Conservation (phyloP, 1,284 basidiomycete species). For the Cystobasidium slooffiae region DNA sequence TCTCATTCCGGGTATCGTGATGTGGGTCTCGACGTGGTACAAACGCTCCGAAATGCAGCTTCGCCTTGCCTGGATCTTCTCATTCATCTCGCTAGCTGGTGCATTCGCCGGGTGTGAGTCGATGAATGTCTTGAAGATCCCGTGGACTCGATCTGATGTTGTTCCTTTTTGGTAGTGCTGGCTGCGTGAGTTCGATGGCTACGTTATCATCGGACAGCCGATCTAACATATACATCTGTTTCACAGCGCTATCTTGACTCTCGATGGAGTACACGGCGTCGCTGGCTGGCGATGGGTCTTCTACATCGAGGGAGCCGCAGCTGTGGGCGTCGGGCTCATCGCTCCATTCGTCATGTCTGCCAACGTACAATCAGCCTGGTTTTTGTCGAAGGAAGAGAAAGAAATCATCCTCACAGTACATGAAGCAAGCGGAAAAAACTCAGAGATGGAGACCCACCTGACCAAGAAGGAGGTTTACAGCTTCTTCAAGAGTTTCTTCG, state of each 20-base stretch:
- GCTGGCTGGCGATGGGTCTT: constrained; percentile 23
- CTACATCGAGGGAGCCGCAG: constrained; percentile 20
- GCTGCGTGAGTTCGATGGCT: constrained; percentile 3
- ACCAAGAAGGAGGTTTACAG: constrained; percentile 9
- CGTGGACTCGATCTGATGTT: background rate
- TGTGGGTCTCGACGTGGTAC: constrained; percentile 23
- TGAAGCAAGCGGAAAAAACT: constrained; percentile 13
- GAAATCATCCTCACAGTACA: constrained; percentile 17
- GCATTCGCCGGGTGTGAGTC: constrained; percentile 24
- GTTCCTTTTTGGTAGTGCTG: background rate
- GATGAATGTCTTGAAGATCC: background rate
- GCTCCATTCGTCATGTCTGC: constrained; percentile 22
- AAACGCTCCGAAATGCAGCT: constrained; percentile 17
- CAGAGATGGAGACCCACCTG: constrained; percentile 3
- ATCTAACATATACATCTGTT: background rate
- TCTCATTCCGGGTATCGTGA: constrained; percentile 18
- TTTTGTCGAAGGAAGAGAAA: constrained; percentile 13
- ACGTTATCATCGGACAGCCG: background rate
- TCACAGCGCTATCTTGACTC: constrained; percentile 13
- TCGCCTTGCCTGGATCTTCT: constrained; percentile 8
- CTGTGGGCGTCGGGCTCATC: constrained; percentile 13
- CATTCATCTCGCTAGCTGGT: constrained; percentile 21
- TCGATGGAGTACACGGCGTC: constrained; percentile 18
- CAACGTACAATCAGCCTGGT: constrained; percentile 5
- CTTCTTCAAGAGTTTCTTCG: constrained; percentile 30